Evolutionary conservation across 2,329 filamentous ascomycete genomes (phyloP).

Genomic region (Macrophomina pseudophaseolina): DNA sequence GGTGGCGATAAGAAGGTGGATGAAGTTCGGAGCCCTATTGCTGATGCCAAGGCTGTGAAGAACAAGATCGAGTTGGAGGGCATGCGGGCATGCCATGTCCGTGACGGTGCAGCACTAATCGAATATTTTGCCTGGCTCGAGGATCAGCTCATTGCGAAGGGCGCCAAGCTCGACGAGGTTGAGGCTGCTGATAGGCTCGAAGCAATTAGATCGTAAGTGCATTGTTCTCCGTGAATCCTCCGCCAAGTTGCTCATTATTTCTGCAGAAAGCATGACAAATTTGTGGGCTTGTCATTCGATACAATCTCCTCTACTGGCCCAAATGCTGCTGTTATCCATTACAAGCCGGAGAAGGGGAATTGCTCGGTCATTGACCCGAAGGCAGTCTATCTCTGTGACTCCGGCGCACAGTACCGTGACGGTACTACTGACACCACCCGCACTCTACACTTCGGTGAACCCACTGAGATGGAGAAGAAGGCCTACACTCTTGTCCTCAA

Average conservation of each 20-base stretch:
- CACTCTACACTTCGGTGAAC: constrained; percentile 88
- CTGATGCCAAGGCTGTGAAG: constrained; percentile 92
- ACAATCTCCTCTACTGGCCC: constrained; percentile 95
- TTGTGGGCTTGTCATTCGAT: constrained; percentile 89
- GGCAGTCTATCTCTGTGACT: constrained; percentile 92
- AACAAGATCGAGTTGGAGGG: constrained; percentile 87
- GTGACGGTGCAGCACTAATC: constrained; percentile 87
- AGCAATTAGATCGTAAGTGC: constrained; percentile 61
- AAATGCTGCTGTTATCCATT: constrained; percentile 95
- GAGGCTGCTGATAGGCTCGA: constrained; percentile 91
- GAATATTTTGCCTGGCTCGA: constrained; percentile 98
- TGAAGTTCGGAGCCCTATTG: constrained; percentile 83
- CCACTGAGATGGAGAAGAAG: constrained; percentile 81
- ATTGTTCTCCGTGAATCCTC: background rate
- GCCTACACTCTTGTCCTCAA: constrained; percentile 95
- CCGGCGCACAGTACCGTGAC: constrained; percentile 93
- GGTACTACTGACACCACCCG: constrained; percentile 96
- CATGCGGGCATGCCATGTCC: constrained; percentile 92
- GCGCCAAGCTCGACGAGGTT: constrained; percentile 80
- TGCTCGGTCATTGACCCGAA: constrained; percentile 85
- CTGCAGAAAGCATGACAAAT: constrained; percentile 67
- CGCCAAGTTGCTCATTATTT: background rate
- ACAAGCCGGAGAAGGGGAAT: constrained; percentile 81
- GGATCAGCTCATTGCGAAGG: constrained; percentile 78
- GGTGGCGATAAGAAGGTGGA: constrained; percentile 87